Base-by-base conservation (phyloP, 257 asterid genomes). In the Solanum infundibuliforme region DNA sequence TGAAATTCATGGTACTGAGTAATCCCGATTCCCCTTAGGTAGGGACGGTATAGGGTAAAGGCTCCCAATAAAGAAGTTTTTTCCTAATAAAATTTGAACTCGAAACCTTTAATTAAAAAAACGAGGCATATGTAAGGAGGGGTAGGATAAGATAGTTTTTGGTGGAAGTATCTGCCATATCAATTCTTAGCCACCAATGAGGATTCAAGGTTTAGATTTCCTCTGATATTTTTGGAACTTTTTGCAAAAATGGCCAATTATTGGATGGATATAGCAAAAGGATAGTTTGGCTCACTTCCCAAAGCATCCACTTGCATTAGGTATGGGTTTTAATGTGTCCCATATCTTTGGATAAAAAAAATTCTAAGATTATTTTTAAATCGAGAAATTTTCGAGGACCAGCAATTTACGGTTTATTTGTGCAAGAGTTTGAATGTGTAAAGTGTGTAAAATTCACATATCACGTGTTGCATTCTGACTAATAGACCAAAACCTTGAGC, bases 71-170 rank as follows among this genome's bases (percentile, higher is more conserved):
- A 55, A 55, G n/a, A 11, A 52, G 9, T 52, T 5, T 55, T 55
- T 55, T 20, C 0, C 1, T 0, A 3, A 1, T 55, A 55, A 55
- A 7, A 55, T 55, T 55, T 55, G 0, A 55, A 55, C 4, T 7
- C 5, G 66, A 55, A 1, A 55, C 11, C 5, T 20, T 20, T 20
- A 20, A 20, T 20, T 55, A 55, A 55, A 55, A 48, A 55, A 6
- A 46, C 2, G 11, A 55, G 2, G 5, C 5, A 7, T 20, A 55
- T 20, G 93, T 87, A 91, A 85, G 83, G 32, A 39, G 27, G 82
- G 73, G 32, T 35, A 12, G 93, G 98, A 95, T 94, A 94, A 93
- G 98, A 95, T 96, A 90, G 89, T 91, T 86, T 75, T 90, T 21
- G 60, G 73, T 91, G 94, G 92, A 89, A 31, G 87, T 89, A 88